Conservation (phyloP, 2,329 filamentous ascomycete species). For the Clarireedia monteithiana region DNA sequence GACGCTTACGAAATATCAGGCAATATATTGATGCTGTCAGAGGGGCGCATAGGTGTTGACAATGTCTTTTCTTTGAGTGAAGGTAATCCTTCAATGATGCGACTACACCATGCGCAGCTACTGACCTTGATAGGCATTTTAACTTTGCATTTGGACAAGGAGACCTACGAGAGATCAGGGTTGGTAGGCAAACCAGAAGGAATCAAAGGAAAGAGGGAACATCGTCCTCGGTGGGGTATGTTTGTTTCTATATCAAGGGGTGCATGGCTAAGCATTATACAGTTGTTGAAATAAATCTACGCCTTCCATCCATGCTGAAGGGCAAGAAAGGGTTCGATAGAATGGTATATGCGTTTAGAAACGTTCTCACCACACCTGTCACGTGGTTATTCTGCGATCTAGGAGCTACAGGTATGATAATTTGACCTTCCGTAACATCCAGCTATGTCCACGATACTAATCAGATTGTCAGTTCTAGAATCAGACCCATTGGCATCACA, state of each 20-base stretch:
- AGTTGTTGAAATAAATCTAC: conserved; percentile 75
- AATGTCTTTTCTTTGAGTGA: conserved; percentile 64
- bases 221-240: conserved; percentile 69
- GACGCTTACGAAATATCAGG: conserved; percentile 38
- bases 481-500: conserved; percentile 42
- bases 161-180: conserved; percentile 76
- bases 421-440: not conserved
- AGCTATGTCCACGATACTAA: conserved; percentile 9
- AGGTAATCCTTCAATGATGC: conserved; percentile 38
- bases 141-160: conserved; percentile 69
- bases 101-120: not conserved
- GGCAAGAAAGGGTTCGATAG: conserved; percentile 28
- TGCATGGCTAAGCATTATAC: conserved; percentile 23
- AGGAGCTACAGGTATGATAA: conserved; percentile 36
- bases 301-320: conserved; percentile 63
- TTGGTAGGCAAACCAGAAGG: conserved; percentile 64
- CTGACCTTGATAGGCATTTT: conserved; percentile 50
- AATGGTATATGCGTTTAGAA: conserved; percentile 40
- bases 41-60: conserved; percentile 62
- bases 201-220: conserved; percentile 46
- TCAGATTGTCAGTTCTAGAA: conserved; percentile 32
- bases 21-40: conserved; percentile 75
- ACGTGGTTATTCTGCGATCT: conserved; percentile 75
- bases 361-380: conserved; percentile 59
- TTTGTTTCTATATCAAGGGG: conserved; percentile 4